Evolutionary conservation across 306 rosid species (phyloP).

Genomic region (Gleditsia sinensis): DNA sequence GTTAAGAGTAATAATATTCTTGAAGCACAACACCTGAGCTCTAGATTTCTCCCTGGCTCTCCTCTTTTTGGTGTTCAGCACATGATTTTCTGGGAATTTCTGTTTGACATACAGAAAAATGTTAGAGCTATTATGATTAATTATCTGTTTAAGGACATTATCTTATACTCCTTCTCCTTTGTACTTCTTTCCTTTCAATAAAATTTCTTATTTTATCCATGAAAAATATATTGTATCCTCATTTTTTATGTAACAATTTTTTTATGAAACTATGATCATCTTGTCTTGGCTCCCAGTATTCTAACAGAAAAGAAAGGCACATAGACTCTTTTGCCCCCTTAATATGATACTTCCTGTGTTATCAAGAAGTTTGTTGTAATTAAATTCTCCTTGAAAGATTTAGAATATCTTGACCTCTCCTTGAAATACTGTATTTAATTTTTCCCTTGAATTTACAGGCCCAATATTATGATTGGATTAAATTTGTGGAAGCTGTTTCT

Average conservation of each 20-base stretch:
- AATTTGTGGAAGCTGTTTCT: constrained; percentile 85
- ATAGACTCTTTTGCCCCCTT: neutral
- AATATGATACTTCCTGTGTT: neutral
- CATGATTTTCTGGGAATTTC: neutral
- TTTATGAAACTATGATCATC: neutral
- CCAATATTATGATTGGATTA: constrained; percentile 93
- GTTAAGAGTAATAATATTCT: no score
- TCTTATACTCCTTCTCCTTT: neutral
- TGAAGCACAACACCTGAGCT: neutral
- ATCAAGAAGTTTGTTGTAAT: neutral
- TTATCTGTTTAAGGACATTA: neutral
- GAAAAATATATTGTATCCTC: neutral
- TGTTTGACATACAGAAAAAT: neutral
- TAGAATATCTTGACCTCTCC: neutral
- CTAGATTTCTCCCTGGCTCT: neutral
- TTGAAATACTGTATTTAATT: constrained; percentile 16
- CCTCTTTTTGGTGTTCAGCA: neutral
- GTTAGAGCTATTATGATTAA: neutral
- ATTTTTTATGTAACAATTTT: neutral
- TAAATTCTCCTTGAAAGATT: neutral
- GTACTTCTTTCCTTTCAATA: neutral
- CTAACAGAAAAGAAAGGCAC: neutral
- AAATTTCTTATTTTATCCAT: neutral
- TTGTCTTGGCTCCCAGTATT: neutral
- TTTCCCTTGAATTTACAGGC: constrained; percentile 49